phyloP scores from a whole-genome alignment of 2,329 filamentous ascomycete genomes.

The Pezicula radicicola region DNA sequence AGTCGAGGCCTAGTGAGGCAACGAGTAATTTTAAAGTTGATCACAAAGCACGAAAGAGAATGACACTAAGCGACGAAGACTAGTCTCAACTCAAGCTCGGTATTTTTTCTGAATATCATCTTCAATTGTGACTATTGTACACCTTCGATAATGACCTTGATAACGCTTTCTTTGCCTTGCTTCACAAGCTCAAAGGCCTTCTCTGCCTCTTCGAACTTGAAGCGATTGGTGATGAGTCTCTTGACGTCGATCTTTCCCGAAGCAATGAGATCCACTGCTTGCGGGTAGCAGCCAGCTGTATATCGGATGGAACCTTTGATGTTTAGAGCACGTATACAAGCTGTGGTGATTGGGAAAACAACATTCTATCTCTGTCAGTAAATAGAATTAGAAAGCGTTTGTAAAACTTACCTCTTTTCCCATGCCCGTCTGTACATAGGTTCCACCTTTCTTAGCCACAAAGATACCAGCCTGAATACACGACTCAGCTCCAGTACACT shows the following conservation, averaged over 20 bases:
- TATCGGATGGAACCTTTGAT: slow-evolving; percentile 51
- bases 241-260: slow-evolving; percentile 20
- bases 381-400: background rate
- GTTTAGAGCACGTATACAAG: slow-evolving; percentile 43
- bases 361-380: slow-evolving; percentile 25
- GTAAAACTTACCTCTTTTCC: slow-evolving; percentile 6
- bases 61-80: no score
- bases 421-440: slow-evolving; percentile 45
- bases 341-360: slow-evolving; percentile 47
- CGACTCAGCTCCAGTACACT: slow-evolving; percentile 42
- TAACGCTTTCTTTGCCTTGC: slow-evolving; percentile 32
- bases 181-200: slow-evolving; percentile 44
- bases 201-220: slow-evolving; percentile 43
- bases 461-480: slow-evolving; percentile 47
- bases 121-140: slow-evolving; percentile 19
- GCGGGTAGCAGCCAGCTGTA: slow-evolving; percentile 44
- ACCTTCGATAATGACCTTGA: slow-evolving; percentile 42
- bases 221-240: slow-evolving; percentile 34
- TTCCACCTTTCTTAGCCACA: slow-evolving; percentile 42
- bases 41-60: no score
- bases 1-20: no score
- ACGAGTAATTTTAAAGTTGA: no score
- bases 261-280: slow-evolving; percentile 43
- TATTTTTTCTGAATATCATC: background rate
- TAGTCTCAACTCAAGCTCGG: no score